Percentiles rank a stretch among this genome's conserved stretches.
Conservation (phyloP, 2,329 filamentous ascomycete genomes). For the Colletotrichum caudatum region DNA sequence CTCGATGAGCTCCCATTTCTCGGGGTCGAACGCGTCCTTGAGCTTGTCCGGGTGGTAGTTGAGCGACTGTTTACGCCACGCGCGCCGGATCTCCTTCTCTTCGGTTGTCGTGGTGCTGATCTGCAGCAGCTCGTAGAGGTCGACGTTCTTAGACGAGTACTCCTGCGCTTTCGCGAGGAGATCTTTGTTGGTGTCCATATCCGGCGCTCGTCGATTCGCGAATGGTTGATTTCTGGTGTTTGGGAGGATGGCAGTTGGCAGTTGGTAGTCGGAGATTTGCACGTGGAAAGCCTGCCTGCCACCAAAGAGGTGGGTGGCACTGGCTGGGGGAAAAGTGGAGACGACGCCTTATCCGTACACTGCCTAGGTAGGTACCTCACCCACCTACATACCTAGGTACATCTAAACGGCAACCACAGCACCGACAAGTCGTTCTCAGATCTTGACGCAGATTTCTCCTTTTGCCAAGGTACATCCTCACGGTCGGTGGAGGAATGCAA, state of each 20-base stretch:
- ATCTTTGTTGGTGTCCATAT: constrained; percentile 56
- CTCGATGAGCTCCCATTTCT: constrained; percentile 87
- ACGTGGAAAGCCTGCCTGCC: constrained; percentile 10
- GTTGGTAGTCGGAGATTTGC: constrained; percentile 7
- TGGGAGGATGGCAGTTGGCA: neutral
- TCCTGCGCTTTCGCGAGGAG: constrained; percentile 67
- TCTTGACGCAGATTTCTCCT: neutral
- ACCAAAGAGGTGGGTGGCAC: neutral
- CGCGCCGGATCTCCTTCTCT: constrained; percentile 81
- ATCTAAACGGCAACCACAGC: constrained; percentile 1
- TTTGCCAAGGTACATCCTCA: neutral
- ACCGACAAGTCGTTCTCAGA: neutral
- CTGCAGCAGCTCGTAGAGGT: constrained; percentile 83
- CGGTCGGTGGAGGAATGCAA: neutral
- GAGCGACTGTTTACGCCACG: constrained; percentile 87
- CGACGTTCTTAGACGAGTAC: constrained; percentile 71
- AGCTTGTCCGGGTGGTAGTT: constrained; percentile 96
- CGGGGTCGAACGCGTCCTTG: constrained; percentile 77
- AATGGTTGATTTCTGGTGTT: neutral
- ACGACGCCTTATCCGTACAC: neutral
- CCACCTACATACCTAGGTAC: no score
- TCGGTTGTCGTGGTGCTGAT: constrained; percentile 70
- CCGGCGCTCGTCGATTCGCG: neutral
- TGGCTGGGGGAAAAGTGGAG: constrained; percentile 14
- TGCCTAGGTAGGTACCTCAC: neutral